Evolutionary conservation across 2,329 filamentous ascomycete genomes (phyloP).

Genomic region (Claviceps paspali): DNA sequence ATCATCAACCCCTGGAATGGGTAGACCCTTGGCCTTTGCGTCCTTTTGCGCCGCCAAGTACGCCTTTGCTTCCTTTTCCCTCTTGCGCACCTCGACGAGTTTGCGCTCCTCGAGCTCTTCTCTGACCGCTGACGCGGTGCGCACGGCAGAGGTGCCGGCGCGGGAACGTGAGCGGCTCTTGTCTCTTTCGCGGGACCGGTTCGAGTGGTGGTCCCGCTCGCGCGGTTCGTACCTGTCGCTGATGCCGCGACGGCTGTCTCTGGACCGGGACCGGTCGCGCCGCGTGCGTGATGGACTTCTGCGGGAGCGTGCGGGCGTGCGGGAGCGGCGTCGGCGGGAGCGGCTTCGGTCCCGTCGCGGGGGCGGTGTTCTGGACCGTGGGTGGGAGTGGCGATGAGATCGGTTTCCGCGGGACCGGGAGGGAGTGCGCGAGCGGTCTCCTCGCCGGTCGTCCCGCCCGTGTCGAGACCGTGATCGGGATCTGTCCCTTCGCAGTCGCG

Average conservation of each 20-base stretch:
- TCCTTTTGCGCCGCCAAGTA: conserved; percentile 48
- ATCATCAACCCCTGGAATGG: conserved; percentile 42
- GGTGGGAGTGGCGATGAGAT: conserved; percentile 18
- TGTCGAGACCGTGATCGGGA: conserved; percentile 25
- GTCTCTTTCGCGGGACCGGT: conserved; percentile 25
- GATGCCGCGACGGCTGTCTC: conserved; percentile 10
- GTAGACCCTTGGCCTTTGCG: conserved; percentile 42
- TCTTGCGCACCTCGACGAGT: conserved; percentile 44
- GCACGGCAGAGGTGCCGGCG: conserved; percentile 19
- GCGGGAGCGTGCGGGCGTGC: conserved; percentile 4
- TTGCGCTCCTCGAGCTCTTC: conserved; percentile 42
- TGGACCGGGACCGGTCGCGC: conserved; percentile 10
- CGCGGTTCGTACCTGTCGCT: conserved; percentile 8
- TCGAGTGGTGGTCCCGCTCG: conserved; percentile 15
- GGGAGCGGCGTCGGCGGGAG: conserved; percentile 10
- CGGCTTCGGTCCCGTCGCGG: conserved; percentile 16
- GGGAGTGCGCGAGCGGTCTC: conserved; percentile 11
- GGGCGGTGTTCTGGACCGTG: conserved; percentile 17
- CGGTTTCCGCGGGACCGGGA: conserved; percentile 14
- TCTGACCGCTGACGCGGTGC: conserved; percentile 25
- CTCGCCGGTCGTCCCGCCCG: conserved; percentile 16
- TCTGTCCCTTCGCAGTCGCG: conserved; percentile 22
- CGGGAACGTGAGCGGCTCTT: conserved; percentile 30
- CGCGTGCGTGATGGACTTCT: conserved; percentile 7
- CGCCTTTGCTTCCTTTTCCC: conserved; percentile 48